Evolutionary conservation across 108 stramenopile genomes (phyloP), one percentile per base, ranked within the genome.

Genomic region (Skeletonema tropicum): DNA sequence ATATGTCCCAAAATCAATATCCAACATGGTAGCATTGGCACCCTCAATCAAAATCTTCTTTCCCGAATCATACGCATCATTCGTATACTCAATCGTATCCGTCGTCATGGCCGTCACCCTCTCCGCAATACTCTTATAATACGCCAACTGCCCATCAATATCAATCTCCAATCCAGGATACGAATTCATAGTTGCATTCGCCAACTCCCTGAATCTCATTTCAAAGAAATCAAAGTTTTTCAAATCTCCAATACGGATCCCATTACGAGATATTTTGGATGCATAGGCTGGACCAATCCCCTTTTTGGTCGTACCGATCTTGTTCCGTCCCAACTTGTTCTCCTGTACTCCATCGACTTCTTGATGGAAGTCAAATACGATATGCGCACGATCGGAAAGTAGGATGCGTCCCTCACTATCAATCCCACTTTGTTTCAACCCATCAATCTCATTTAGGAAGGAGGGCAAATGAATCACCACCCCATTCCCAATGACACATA

Each of bases 281-380:
- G 97, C 91, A 83, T 99, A 99, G 19, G 97, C 93, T 25, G 99
- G 99, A 21, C 99, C 99, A 72, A 99, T 99, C 49, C 99, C 99
- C 83, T 97, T 95, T 80, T 95, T 95, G 71, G 97, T 98, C 9
- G 98, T 98, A 29, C 98, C 97, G 64, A 98, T 96, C 82, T 97
- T 95, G 79, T 98, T 92, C 65, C 96, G 71, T 31, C 97, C 96
- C 33, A 96, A 72, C 60, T 82, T 64, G 15, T 68, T 71, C 76
- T 98, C 98, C 35, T 79, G 70, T 11, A 83, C 58, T 2, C 98
- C 99, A 75, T 99, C 98, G 10, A 99, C 90, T 52, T 80, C 76
- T 77, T 98, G 98, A 83, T 99, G 99, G 75, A 98, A 98, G 79
- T 98, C 98, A 83, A 99, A 98, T 8, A 99, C 97, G 57, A 99